phyloP scores from a whole-genome alignment of 352 stramenopile species.

The Pythium biforme region DNA sequence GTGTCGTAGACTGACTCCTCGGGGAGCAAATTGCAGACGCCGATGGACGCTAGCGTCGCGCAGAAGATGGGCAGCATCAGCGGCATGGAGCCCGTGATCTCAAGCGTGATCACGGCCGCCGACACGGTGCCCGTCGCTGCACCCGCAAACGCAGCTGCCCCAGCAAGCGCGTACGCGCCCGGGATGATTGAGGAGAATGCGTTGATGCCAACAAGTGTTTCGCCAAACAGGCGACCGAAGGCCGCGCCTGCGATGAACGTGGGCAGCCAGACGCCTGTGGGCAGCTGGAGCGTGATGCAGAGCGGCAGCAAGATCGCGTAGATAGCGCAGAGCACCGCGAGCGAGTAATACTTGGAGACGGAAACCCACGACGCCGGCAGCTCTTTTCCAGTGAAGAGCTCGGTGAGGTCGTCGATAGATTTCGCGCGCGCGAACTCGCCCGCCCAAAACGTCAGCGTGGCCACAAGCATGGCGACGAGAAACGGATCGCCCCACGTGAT shows the following conservation, averaged over 20 bases:
- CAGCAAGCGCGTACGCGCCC: slow-evolving; percentile 76
- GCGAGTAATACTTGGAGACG: slow-evolving; percentile 71
- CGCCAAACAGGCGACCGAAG: slow-evolving; percentile 78
- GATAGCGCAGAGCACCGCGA: slow-evolving; percentile 43
- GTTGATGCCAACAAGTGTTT: slow-evolving; percentile 33
- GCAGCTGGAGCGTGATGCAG: slow-evolving; percentile 79
- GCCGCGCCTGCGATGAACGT: slow-evolving; percentile 83
- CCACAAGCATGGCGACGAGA: slow-evolving; percentile 58
- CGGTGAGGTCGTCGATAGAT: slow-evolving; percentile 56
- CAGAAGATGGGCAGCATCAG: slow-evolving; percentile 85
- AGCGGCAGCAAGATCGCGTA: slow-evolving; percentile 71
- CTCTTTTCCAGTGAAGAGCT: slow-evolving; percentile 55
- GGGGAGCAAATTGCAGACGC: slow-evolving; percentile 54
- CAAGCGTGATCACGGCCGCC: slow-evolving; percentile 83
- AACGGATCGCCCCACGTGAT: slow-evolving; percentile 72
- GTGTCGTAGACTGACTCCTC: slow-evolving; percentile 86
- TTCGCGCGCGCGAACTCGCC: slow-evolving; percentile 58
- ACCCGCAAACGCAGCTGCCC: slow-evolving; percentile 67
- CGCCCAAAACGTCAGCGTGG: slow-evolving; percentile 66
- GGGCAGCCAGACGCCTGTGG: slow-evolving; percentile 82
- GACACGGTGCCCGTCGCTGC: slow-evolving; percentile 77
- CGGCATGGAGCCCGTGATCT: slow-evolving; percentile 82
- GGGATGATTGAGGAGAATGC: slow-evolving; percentile 37
- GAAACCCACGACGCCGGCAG: slow-evolving; percentile 46
- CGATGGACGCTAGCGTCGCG: slow-evolving; percentile 65